Base-by-base conservation (phyloP, 176 grass and related monocot genomes). In the Avena eriantha region DNA sequence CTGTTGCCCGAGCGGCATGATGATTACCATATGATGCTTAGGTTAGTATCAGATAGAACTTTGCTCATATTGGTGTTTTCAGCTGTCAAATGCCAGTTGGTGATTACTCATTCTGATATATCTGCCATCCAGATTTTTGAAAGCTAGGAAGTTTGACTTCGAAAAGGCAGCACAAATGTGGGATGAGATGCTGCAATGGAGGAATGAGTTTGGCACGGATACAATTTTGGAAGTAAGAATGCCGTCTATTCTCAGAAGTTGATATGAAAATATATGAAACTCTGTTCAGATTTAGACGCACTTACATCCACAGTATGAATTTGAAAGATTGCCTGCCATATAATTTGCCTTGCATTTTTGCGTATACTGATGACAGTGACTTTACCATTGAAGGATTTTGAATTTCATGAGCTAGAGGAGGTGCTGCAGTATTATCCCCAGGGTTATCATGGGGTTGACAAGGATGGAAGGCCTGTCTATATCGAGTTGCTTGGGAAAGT, bases 401-500 rank as follows among this genome's bases (percentile, higher is more conserved):
- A 93, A 83, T 99, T 96, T 91, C 90, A 96, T 87, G 97, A 99
- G 87, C 88, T 94, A 58, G 93, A 94, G 49, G 94, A 96, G 72
- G 97, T 99, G 65, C 76, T 96, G 75, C 69, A 88, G 57, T 96
- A 93, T 80, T 99, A 99, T 90, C 97, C 97, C 24, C 94, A 99
- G 79, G 92, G 94, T 18, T 99, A 99, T 76, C 97, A 99, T 94
- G 97, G 97, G 47, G 89, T 96, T 71, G 97, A 99, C 89, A 93
- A 84, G 87, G 92, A 94, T 45, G 97, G 97, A 84, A 93, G 97
- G 85, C 97, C 97, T 80, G 87, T 99, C 48, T 99, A 99, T 83
- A 94, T 99, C 72, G 97, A 99, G 92, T 86, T 91, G 85, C 94
- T 99, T 64, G 97, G 97, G 36, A 94, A 94, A 89, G 94, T 94